Evolutionary conservation across 2,329 filamentous ascomycete species (phyloP), one percentile per base, ranked within the genome.

Genomic region (Byssochlamys sp.): DNA sequence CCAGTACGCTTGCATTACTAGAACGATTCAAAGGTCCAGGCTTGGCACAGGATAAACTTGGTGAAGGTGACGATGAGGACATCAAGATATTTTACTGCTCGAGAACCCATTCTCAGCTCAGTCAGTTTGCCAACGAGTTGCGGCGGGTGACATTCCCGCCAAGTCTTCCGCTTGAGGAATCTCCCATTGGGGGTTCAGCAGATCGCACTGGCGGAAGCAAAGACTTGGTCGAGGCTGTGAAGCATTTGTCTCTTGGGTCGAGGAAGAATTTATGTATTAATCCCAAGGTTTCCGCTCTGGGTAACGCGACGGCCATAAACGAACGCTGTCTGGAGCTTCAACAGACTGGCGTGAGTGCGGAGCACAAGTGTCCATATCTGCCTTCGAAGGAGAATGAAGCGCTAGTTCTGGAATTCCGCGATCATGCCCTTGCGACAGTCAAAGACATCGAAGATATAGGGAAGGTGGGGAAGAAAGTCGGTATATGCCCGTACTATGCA

Each of bases 401-500:
- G 3, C 76, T 88, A 27, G 84, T 90, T 0, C 84, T 91, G 56
- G 84, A 89, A 54, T 97, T 99, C 64, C 85, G 91, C 19, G 92
- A 97, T 67, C 84, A 89, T 62, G 83, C 89, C 0, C 77, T 97
- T 35, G 91, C 94, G 0, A 90, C 84, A 0, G 82, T 99, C 6
- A 87, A 89, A 2, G 94, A 99, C 67, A 97, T 99, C 57, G 94
- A 99, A 71, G 94, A 99, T 65, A 79, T 97, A 45, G 86, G 87
- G 24, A 78, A 79, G 12, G 77, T 97, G 1, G 94, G 94, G 3
- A 89, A 86, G 65, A 83, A 86, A 54, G 78, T 96, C 31, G 84
- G 86, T 0, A 82, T 97, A 4, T 99, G 94, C 69, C 92, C 94
- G 0, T 99, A 99, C 71, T 99, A 99, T 73, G 91, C 92, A n/a